These are phyloP conservation scores for Cajanus cajan DNA, from an alignment of 306 rosid genomes.

Conservation along the genomic window DNA sequence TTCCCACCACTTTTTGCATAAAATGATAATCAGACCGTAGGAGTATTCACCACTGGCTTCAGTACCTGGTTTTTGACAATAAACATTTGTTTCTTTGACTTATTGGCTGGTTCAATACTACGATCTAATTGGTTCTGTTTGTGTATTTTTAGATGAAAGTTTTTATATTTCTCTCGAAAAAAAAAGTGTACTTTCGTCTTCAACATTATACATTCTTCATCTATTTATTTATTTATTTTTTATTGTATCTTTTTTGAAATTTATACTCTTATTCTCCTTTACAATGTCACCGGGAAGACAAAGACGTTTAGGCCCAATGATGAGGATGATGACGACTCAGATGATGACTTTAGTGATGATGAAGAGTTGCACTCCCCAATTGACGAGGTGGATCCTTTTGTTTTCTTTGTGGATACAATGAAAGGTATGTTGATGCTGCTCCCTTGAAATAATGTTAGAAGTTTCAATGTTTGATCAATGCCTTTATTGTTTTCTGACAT, in stretches of 20 bases:
- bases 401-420: conserved; percentile 79
- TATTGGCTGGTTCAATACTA: not conserved
- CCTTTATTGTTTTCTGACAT: not conserved
- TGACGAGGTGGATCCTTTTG: conserved; percentile 94
- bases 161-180: not conserved
- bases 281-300: conserved; percentile 43
- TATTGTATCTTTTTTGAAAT: not conserved
- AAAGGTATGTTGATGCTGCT: conserved; percentile 53
- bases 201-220: not conserved
- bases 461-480: not conserved
- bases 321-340: conserved; percentile 60
- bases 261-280: conserved; percentile 11
- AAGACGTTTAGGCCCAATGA: conserved; percentile 63
- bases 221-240: not conserved
- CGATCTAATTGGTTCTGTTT: not conserved
- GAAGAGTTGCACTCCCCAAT: conserved; percentile 93
- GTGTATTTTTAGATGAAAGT: not conserved
- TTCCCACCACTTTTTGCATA: not conserved
- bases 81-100: not conserved
- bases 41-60: not conserved
- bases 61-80: not conserved
- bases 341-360: conserved; percentile 80
- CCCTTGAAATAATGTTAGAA: not conserved
- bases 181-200: not conserved
- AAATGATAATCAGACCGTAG: not conserved